Evolutionary conservation across 441 rosid genomes (phyloP), one percentile per base, ranked within the genome.

Genomic region (Croton setiger): DNA sequence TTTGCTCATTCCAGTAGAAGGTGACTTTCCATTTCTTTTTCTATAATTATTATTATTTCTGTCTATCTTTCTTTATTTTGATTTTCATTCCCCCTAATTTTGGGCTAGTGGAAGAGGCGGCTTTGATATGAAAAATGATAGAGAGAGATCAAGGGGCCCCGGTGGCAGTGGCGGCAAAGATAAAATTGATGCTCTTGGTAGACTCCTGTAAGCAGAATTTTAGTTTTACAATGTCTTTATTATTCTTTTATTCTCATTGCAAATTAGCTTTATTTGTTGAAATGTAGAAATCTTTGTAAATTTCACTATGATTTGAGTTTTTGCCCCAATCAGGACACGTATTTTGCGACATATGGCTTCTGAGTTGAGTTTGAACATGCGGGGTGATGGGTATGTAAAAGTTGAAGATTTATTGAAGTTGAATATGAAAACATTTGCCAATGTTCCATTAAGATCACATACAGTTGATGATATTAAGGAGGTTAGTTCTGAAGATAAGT

Each of bases 181-280:
- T 76, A 87, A 71, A 74, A 82, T 90, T 56, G 91, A 91, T 80
- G 90, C 95, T 11, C 95, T 91, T 80, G 98, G 97, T 63, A 78
- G 97, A 78, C 89, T 93, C 8, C 66, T 93, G 98, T 89, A 78
- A 89, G 88, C 65, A 41, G 35, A 15, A 51, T 10, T 64, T 41
- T 21, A 0, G 13, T 39, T 2, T 4, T 67, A 21, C n/a, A 31
- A 23, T 37, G 15, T 5, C 23, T 60, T 20, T 27, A 14, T 33
- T 49, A 10, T 14, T 8, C 9, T 45, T 12, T 47, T 31, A 7
- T 47, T 60, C 1, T 7, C 4, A 7, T 1, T 13, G 33, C 14
- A 45, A 4, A 3, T 14, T 52, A 7, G 31, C 27, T 45, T 31
- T 14, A 1, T 0, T 48, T 4, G 52, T 5, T 27, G 31, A 27